Evolutionary conservation across 2,329 filamentous ascomycete genomes (phyloP), one percentile per base, ranked within the genome.

Genomic region (Dissoconium aciculare): DNA sequence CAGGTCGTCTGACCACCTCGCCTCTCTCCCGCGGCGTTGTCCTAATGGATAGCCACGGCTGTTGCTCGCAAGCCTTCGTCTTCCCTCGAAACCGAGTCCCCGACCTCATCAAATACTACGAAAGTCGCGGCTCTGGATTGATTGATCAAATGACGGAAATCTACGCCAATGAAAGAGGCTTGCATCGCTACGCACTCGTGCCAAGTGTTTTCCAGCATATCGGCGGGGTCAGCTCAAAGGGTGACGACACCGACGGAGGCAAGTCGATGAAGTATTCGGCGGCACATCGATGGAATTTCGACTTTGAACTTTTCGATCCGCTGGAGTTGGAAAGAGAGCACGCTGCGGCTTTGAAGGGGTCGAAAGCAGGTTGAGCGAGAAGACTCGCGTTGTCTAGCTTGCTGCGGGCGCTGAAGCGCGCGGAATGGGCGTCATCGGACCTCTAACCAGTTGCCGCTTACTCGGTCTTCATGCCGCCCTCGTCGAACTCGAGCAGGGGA

Each of bases 131-230:
- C 4, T 34, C 53, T 1, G 57, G 55, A 4, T 52, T 56, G 23
- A 47, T 57, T 3, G 59, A 62, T 27, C 50, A 53, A 26, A 35
- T 61, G 15, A 56, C 51, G 1, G 59, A 64, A 33, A 50, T 57
- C 17, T 59, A 52, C 32, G 60, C 58, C 1, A 50, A 62, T 30
- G 39, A 52, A 19, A 39, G 51, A n/a, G 41, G 44, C 2, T 47
- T 58, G 35, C 36, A 55, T 19, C 49, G 60, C 11, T 64, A 54
- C 46, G 59, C 58, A 2, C 28, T 62, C 12, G 56, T 51, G 5
- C 61, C 60, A 1, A 55, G 51, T 27, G 41, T 63, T 2, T 37
- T 64, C 15, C 60, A 63, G 42, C 60, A 64, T 41, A 43, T 63
- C 11, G 59, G 60, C 4, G 37, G 51, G 19, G 54, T 48, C 39